A percentile compares a stretch with the other conserved stretches of the same genome.
Evolutionary conservation across 768 basidiomycete genomes (phyloP).

Genomic region (Russula sp.): DNA sequence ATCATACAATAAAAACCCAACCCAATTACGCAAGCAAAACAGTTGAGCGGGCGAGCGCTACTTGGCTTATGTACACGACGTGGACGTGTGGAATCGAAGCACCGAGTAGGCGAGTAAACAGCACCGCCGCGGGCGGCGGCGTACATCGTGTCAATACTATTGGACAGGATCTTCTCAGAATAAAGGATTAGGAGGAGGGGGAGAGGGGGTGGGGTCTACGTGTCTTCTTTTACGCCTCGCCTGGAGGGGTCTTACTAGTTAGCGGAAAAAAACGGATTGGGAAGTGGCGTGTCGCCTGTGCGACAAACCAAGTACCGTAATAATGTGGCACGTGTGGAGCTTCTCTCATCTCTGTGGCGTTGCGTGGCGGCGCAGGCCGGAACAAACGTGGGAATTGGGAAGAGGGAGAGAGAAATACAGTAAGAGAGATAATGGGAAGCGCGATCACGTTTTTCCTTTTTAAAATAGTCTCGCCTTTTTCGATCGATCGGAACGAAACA

Average conservation of each 20-base stretch:
- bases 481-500: conserved; percentile 6
- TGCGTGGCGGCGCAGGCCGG: neutral
- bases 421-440: neutral
- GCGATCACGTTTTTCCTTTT: neutral
- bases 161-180: neutral
- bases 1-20: no score
- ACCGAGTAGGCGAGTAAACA: conserved; percentile 2
- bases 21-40: neutral
- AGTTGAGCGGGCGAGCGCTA: neutral
- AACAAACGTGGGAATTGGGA: neutral
- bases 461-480: neutral
- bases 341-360: neutral
- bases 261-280: no score
- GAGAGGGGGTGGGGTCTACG: no score
- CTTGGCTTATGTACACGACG: conserved; percentile 9
- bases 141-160: neutral
- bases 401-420: no score
- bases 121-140: neutral
- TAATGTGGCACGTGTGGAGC: no score
- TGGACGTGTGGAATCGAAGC: conserved; percentile 17
- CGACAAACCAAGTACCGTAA: no score
- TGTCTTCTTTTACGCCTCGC: no score
- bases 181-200: neutral
- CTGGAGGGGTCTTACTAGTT: no score
- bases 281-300: no score